Base-by-base conservation (phyloP, 805 yeast genomes). In the Priceomyces carsonii region DNA sequence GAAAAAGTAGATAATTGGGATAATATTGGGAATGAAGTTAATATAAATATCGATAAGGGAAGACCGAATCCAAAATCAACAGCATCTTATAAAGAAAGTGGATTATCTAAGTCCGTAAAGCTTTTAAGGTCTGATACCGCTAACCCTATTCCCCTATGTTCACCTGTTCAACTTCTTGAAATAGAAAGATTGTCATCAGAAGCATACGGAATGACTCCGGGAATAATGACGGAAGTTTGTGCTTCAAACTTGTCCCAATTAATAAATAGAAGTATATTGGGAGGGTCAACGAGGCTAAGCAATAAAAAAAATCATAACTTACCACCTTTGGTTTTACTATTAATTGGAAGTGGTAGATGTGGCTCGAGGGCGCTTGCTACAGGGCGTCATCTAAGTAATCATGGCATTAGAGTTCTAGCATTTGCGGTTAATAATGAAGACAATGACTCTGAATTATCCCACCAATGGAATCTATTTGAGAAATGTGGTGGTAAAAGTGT, bases 151-250 rank as follows among this genome's bases (percentile, higher is more conserved):
- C 82, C 86, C 2, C 62, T 79, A 36, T 82, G 89, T 10, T 77
- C 90, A 2, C 88, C 95, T 1, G 76, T 86, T 3, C 95, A 90
- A 57, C 59, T 88, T 37, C 63, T 82, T 6, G 95, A 87, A 43
- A 75, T 88, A 31, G 91, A 87, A 55, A 68, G 84, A 26, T 53
- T 79, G 5, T 54, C 81, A 8, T 51, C 64, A 3, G 82, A 78
- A 9, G 26, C 53, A 2, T 74, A 72, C 33, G 82, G 73, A 41
- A 72, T 79, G 3, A 57, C 79, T 9, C 50, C 77, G 2, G 57
- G 67, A 5, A 52, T 63, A 2, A 52, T 81, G 40, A 61, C 74
- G 10, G 96, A 88, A 55, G 78, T 78, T 34, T 79, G 86, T 23
- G 87, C 87, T 4, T 63, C 81, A 20, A 82, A 85, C 31, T 63